Evolutionary conservation across 2,329 filamentous ascomycete genomes (phyloP), one percentile per base, ranked within the genome.

Genomic region (Lachnellula subtilissima): DNA sequence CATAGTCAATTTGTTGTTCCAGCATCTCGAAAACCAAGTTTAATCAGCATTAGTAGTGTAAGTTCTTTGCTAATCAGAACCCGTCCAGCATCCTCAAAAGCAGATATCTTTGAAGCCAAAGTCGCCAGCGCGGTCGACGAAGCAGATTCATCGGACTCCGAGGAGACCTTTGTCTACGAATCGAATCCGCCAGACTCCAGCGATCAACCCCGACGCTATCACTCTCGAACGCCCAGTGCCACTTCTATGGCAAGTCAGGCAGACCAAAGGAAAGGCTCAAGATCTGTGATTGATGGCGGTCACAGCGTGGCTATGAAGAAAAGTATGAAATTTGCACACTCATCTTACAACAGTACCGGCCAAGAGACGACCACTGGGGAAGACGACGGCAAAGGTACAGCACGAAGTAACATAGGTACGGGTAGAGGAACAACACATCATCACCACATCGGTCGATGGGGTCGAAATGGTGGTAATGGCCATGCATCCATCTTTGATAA

Each of bases 101-200:
- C 94, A 69, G 94, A 99, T 73, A 91, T 97, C 51, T 99, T 99
- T 71, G 94, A 97, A 75, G 91, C 92, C 64, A 96, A 96, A 70
- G 91, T 99, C 64, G 93, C 93, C 50, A 97, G 87, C 71, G 93
- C 93, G 8, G 91, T 99, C 52, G 93, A 97, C 70, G 92, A 97
- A 72, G 91, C 91, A 46, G 89, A 97, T 71, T 96, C 93, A 12
- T 97, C 93, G 6, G 94, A 99, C 71, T 97, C 93, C 1, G 94
- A 97, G 67, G 94, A 97, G 73, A 97, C 94, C 0, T 99, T 97
- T 72, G 94, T 99, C 15, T 99, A 99, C 74, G 94, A 99, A 72
- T 97, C 94, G 25, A 99, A 99, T 68, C 94, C 93, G 9, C 89
- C 90, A 51, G 85, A 88, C 62, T 73, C 70, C 50, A 78, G 75